These are phyloP conservation scores for Auriculariales sp. DNA, from an alignment of 768 basidiomycete species.

Conservation along the genomic window DNA sequence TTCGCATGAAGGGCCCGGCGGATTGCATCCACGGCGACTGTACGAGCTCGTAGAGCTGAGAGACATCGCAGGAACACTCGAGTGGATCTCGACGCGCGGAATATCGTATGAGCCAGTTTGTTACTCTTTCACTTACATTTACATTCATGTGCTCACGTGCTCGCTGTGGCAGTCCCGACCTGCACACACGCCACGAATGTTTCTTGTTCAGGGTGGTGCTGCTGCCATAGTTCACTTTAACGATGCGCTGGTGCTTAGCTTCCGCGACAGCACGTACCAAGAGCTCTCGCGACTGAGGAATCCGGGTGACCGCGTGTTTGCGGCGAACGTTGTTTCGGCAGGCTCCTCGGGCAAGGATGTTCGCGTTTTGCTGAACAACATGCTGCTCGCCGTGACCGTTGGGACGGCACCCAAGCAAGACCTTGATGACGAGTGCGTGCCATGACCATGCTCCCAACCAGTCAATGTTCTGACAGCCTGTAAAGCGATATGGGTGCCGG, in stretches of 20 bases:
- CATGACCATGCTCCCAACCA: neutral
- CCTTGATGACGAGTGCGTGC: slow-evolving; percentile 50
- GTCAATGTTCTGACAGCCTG: neutral
- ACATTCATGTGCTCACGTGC: neutral
- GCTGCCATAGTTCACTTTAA: slow-evolving; percentile 56
- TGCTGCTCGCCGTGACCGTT: neutral
- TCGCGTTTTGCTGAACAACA: neutral
- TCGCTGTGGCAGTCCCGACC: slow-evolving; percentile 3
- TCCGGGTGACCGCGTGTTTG: slow-evolving; percentile 49
- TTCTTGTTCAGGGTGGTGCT: slow-evolving; percentile 42
- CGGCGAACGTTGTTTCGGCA: slow-evolving; percentile 19
- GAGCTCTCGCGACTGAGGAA: slow-evolving; percentile 64
- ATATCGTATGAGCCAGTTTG: neutral
- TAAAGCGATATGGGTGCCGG: slow-evolving; percentile 24
- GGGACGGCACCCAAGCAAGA: slow-evolving; percentile 8
- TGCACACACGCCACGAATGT: slow-evolving; percentile 57
- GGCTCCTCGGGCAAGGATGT: neutral
- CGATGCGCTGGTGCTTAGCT: slow-evolving; percentile 60
- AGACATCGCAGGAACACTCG: neutral
- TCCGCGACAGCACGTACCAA: slow-evolving; percentile 45
- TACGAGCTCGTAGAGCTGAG: neutral
- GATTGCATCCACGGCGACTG: slow-evolving; percentile 24
- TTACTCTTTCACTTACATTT: neutral
- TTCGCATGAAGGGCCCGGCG: slow-evolving; percentile 37
- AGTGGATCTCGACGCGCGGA: neutral